Evolutionary conservation across 257 asterid species (phyloP), one percentile per base, ranked within the genome.

Genomic region (Misopates orontium): DNA sequence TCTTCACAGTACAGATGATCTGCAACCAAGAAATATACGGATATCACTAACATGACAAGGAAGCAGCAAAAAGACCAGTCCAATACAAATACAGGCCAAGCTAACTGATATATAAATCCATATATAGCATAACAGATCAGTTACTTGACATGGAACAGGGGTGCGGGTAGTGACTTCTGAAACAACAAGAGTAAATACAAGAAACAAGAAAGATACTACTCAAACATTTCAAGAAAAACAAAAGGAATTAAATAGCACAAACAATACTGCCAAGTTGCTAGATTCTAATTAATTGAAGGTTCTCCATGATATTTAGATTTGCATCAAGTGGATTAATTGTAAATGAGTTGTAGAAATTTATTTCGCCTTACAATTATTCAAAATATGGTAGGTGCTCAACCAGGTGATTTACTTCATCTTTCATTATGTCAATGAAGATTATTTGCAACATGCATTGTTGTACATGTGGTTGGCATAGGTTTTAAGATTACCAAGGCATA

Each of bases 1-100:
- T 90, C 96, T 86, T 86, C 80, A 90, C 91, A 20, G 84, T 75
- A 65, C 78, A 76, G 66, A 94, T 84, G 54, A 90, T 84, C 99
- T 94, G 95, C 60, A 77, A 18, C 50, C 77, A 77, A 78, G 59
- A 66, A 57, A 59, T 62, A 62, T 36, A 64, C 32, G 62, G 61
- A 16, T 60, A 62, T 70, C 52, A 58, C 32, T 16, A 64, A 19
- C 59, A 49, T 21, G 62, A 23, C 14, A n/a, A 25, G 40, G 55
- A 56, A 64, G 56, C 50, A 45, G 23, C 17, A 51, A 19, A 36
- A 10, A 25, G 39, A 44, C 31, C 11, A 25, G 44, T 61, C 0
- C 25, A 60, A 48, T 53, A 54, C 14, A 64, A 56, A 24, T 44
- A n/a, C 18, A 21, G 64, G 60, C 50, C 49, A 57, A 42, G 39